Evolutionary conservation across 805 yeast genomes (phyloP).

Genomic region (Metschnikowia rubicola): DNA sequence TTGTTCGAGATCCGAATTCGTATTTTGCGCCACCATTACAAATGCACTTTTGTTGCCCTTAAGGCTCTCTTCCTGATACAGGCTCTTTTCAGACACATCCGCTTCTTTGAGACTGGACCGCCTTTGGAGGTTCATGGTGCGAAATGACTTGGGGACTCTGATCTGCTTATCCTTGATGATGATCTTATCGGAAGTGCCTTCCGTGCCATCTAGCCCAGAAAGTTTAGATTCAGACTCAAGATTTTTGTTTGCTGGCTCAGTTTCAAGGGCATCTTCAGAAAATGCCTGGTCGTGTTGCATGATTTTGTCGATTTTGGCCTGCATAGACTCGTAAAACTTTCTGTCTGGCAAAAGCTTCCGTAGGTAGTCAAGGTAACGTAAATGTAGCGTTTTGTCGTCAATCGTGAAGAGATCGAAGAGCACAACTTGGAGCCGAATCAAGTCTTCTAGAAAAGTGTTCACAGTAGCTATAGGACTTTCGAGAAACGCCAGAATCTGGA

Average conservation of each 20-base stretch:
- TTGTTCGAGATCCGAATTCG: background rate
- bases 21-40: constrained; percentile 1
- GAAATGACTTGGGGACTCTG: constrained; percentile 15
- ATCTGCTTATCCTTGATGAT: constrained; percentile 14
- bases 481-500: constrained; percentile 26
- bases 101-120: constrained; percentile 5
- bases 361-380: constrained; percentile 21
- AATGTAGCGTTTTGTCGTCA: constrained; percentile 6
- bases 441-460: constrained; percentile 24
- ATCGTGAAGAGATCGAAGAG: constrained; percentile 15
- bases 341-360: constrained; percentile 21
- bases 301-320: constrained; percentile 31
- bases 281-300: constrained; percentile 10
- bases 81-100: background rate
- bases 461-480: constrained; percentile 20
- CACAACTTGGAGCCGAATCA: constrained; percentile 17
- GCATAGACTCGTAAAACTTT: constrained; percentile 28
- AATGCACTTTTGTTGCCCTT: constrained; percentile 3
- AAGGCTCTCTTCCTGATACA: background rate
- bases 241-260: too few relatives aligned
- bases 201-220: too few relatives aligned
- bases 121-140: constrained; percentile 17
- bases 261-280: too few relatives aligned
- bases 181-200: constrained; percentile 9
- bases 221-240: too few relatives aligned